Base-by-base conservation (phyloP, 768 basidiomycete genomes). In the Baorangia bicolor region DNA sequence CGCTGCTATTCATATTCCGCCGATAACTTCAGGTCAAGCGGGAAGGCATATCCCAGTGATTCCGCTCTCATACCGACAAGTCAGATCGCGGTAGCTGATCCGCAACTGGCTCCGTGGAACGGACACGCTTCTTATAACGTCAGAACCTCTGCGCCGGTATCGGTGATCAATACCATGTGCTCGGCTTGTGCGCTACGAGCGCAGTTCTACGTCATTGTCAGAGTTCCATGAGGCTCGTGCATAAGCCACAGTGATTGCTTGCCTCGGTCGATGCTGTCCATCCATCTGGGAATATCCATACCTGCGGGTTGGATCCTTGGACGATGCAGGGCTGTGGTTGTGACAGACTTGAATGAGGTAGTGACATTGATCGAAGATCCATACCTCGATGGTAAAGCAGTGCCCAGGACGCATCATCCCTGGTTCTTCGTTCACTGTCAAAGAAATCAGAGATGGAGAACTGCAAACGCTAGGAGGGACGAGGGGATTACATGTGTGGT, bases 231-330 rank as follows among this genome's bases (percentile, higher is more conserved):
- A 33, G 27, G 47, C 35, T n/a, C 27, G 31, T 20, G 16, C 12
- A 42, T 30, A 54, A 16, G 52, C 28, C 11, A 28, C 2, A 14
- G 16, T 2, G 40, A 18, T 41, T 33, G 28, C 82, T 51, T 65
- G 85, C 94, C 77, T 90, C 86, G 0, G 93, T 94, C 0, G 90
- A 89, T n/a, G 88, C 85, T 3, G 92, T 94, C 94, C 94, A 96
- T 25, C 90, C 92, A 66, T 96, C 94, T 2, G 90, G 90, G 69
- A 91, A 95, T 54, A 92, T 82, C 83, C 87, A 88, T 3, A 83
- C 83, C 25, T 73, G 67, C 0, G 91, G 78, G 53, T 89, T 77
- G 6, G 74, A 69, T 12, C 93, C 93, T 73, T 93, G 89, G 13
- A 95, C 80, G 31, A 96, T 75, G 44, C 79, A 78, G 4, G 93